Base-by-base conservation (phyloP, 2,329 filamentous ascomycete genomes). In the Mycosphaerelloides madeirae region DNA sequence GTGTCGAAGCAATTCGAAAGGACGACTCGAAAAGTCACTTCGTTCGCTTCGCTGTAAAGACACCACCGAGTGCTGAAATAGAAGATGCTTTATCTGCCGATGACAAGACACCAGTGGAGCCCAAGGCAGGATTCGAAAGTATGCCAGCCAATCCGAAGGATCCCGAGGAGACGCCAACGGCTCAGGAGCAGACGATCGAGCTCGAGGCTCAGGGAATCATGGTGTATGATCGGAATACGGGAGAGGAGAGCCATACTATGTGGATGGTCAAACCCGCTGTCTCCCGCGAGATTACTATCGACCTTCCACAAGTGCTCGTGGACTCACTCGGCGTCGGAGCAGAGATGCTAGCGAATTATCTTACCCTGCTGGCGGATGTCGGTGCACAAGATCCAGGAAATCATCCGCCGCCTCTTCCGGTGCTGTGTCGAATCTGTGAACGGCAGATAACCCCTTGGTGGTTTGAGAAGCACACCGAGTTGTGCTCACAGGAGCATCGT, bases 401-500 rank as follows among this genome's bases (percentile, higher is more conserved):
- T 59, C 83, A 90, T 63, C 83, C 88, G 8, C 87, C 88, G 2
- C 89, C 91, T 0, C 75, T 82, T 9, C 87, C 89, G 0, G 85
- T 97, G 3, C 78, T 98, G 13, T 98, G 93, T 66, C 88, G 93
- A 41, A 97, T 98, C 43, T 98, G 93, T 66, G 93, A 98, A 65
- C 87, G 93, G 42, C 88, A 96, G 51, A 97, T 98, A 49, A 88
- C 88, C 3, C 89, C 91, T 0, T 98, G 93, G 93, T 98, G 93
- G 94, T 98, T 98, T 58, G 93, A 98, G 68, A 98, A 97, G 67
- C 93, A 98, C 65, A 95, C 91, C 2, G 94, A 98, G 59, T 73
- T 97, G 15, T 98, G 93, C 62, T 74, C 96, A 43, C 90, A 97
- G 64, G 93, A 98, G 64, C 93, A 98, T 63, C 84, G 86, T 40